Evolutionary conservation across 2,329 filamentous ascomycete species (phyloP), one percentile per base, ranked within the genome.

Genomic region (Nothopassalora personata): DNA sequence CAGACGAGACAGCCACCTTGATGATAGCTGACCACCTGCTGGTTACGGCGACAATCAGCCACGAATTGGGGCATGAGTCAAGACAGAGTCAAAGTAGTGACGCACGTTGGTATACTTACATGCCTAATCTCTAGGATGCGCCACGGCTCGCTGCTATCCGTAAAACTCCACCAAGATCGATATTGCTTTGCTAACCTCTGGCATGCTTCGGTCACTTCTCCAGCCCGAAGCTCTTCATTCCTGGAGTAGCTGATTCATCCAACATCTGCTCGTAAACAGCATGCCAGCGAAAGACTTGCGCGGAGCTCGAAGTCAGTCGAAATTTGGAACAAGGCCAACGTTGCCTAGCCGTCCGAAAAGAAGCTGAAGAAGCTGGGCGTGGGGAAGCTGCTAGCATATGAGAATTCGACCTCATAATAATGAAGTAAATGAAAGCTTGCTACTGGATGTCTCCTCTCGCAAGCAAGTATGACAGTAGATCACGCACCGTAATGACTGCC

Each of bases 401-500:
- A 56, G 53, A 43, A 43, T 5, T 13, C n/a, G n/a, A 18, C 5
- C 15, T 18, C 39, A 43, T 5, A 28, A 50, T 5, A 13, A 43
- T 5, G 39, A 50, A 49, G 36, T 19, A 34, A 19, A 56, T 50
- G 28, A 39, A 10, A 7, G 23, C n/a, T 47, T 23, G 33, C 31
- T 51, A 43, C 27, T 47, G 45, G 13, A 46, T 54, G 19, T 47
- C 23, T 15, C 33, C 52, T 27, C 39, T 45, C 8, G 53, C 33
- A 47, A 56, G 43, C 27, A 58, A 31, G 33, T 36, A 58, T 19
- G 30, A 31, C 10, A 51, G 28, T 28, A 53, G 19, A 19, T 39
- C 6, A 67, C 71, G 66, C 60, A 73, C 71, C 62, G 82, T 84
- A 53, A 86, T 79, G 60, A 78, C 81, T 45, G 80, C 80, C 60